Percentiles rank a stretch among this genome's conserved stretches.
These are phyloP conservation scores for Ophiobolus disseminans DNA, from an alignment of 2,329 filamentous ascomycete genomes.

Conservation along the genomic window DNA sequence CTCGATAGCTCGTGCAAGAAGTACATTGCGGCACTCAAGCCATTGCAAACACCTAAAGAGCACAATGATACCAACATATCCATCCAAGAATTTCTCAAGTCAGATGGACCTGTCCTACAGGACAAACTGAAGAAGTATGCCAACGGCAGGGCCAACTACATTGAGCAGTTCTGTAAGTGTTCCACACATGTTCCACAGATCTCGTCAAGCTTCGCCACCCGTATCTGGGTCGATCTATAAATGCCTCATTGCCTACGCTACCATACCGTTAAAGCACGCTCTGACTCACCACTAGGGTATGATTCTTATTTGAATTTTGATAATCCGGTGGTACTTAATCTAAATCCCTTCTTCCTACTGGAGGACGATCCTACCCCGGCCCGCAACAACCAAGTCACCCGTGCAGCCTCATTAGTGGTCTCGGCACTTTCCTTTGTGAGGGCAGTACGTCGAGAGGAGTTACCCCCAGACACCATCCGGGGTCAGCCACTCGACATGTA, in stretches of 20 bases:
- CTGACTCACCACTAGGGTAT: conserved; percentile 72
- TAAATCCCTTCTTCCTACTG: conserved; percentile 96
- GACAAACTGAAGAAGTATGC: conserved; percentile 91
- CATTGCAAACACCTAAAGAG: conserved; percentile 81
- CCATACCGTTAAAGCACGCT: conserved; percentile 10
- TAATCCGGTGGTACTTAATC: conserved; percentile 94
- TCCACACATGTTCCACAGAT: not conserved
- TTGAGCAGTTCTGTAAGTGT: conserved; percentile 94
- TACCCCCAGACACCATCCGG: conserved; percentile 85
- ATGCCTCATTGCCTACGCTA: not conserved
- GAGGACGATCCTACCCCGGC: conserved; percentile 98
- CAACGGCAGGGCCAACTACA: conserved; percentile 89
- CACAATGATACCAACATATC: conserved; percentile 82
- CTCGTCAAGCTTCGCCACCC: not conserved
- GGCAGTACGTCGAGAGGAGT: conserved; percentile 89
- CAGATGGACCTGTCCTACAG: conserved; percentile 84
- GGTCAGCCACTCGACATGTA: conserved; percentile 95
- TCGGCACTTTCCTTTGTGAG: conserved; percentile 92
- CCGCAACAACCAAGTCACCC: conserved; percentile 93
- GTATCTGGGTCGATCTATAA: conserved; percentile 10
- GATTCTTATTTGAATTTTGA: conserved; percentile 98
- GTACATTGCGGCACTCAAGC: conserved; percentile 80
- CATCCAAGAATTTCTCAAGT: conserved; percentile 80
- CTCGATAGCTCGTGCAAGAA: conserved; percentile 78
- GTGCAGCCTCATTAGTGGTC: conserved; percentile 88